These are phyloP conservation scores for Acacia acuminata DNA, from an alignment of 306 rosid genomes.

Conservation along the genomic window DNA sequence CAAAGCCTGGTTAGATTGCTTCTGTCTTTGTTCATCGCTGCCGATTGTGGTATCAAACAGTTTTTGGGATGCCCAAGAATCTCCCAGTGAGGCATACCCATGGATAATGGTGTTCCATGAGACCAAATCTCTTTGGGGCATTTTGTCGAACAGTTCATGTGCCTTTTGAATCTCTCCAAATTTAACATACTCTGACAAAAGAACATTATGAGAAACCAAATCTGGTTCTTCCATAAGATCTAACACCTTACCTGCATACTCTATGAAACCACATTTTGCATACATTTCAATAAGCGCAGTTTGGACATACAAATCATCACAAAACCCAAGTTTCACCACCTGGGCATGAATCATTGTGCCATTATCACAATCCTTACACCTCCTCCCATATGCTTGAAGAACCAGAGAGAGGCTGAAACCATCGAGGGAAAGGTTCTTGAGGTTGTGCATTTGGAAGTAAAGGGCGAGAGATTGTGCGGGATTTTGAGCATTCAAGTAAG, in stretches of 20 bases:
- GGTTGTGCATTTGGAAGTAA: conserved; percentile 26
- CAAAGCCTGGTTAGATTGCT: conserved; percentile 23
- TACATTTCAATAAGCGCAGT: conserved; percentile 35
- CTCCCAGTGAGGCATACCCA: conserved; percentile 31
- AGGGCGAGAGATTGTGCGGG: conserved; percentile 16
- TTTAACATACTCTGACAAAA: conserved; percentile 29
- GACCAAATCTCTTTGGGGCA: conserved; percentile 34
- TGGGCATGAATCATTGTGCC: conserved; percentile 18
- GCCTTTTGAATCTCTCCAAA: conserved; percentile 19
- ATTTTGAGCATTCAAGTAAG: conserved; percentile 28
- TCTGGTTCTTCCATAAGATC: conserved; percentile 19
- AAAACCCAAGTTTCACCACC: conserved; percentile 29
- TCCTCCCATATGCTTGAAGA: conserved; percentile 27
- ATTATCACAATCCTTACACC: conserved; percentile 9
- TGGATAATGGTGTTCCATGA: conserved; percentile 36
- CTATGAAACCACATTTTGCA: conserved; percentile 27
- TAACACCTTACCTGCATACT: conserved; percentile 24
- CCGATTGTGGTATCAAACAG: background rate
- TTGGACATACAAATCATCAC: conserved; percentile 26
- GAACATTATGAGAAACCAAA: conserved; percentile 32
- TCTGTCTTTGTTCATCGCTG: background rate
- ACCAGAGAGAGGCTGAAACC: conserved; percentile 21
- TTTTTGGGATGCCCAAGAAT: conserved; percentile 4
- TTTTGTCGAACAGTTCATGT: conserved; percentile 26
- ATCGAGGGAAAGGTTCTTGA: background rate